A percentile compares a stretch with the other conserved stretches of the same genome.
These are phyloP conservation scores for Solanum infundibuliforme DNA, from an alignment of 257 asterid species.

Conservation along the genomic window DNA sequence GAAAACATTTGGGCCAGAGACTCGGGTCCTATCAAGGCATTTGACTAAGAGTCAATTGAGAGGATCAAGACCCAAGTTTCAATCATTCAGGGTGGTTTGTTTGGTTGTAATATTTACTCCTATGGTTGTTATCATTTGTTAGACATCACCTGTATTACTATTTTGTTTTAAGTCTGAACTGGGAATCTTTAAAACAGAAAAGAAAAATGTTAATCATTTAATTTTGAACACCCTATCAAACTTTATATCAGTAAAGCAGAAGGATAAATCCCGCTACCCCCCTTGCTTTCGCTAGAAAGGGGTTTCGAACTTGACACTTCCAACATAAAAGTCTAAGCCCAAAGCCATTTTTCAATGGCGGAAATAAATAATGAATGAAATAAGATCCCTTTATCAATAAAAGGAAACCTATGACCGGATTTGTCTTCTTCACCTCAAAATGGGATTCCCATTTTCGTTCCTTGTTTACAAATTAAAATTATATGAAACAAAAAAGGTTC, in stretches of 20 bases:
- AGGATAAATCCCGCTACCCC: neutral
- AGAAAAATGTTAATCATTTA: neutral
- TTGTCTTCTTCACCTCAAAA: neutral
- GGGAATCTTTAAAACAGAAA: neutral
- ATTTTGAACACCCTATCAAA: neutral
- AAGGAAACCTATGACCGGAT: neutral
- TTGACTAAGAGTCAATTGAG: neutral
- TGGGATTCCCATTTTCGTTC: neutral
- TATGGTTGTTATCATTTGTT: neutral
- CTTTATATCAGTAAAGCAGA: neutral
- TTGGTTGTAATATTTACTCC: neutral
- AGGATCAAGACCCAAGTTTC: neutral
- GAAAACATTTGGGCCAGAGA: neutral
- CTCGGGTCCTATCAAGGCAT: neutral
- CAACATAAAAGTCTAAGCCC: neutral
- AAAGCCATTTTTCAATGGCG: neutral
- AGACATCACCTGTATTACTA: neutral
- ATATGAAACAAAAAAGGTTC: neutral
- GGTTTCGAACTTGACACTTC: neutral
- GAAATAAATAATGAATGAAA: neutral
- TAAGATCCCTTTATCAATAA: neutral
- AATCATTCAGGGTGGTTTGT: neutral
- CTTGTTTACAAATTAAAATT: neutral
- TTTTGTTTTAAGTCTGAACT: neutral
- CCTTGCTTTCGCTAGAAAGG: neutral